Conservation (phyloP, 495 filamentous ascomycete species). For the Xylaria sp. region DNA sequence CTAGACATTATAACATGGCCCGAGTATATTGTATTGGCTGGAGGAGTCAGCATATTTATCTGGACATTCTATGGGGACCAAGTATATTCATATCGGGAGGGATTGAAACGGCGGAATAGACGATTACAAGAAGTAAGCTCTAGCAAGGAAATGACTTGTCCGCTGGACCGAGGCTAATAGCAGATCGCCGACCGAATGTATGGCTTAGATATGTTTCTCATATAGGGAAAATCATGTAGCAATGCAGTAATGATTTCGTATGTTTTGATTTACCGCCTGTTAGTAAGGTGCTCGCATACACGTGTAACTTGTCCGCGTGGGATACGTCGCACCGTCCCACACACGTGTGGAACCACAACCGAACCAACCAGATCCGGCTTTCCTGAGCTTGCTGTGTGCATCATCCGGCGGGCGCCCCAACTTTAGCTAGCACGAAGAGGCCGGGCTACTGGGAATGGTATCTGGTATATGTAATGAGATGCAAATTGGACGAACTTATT, state of each 20-base stretch:
- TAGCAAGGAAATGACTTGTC: conserved; percentile 1
- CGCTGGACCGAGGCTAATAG: not conserved
- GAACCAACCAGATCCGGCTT: conserved; percentile 7
- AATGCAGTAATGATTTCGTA: not conserved
- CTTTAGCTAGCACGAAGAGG: conserved; percentile 6
- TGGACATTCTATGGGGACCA: not conserved
- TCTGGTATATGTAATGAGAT: not conserved
- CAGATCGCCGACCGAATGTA: not conserved
- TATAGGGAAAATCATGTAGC: not conserved
- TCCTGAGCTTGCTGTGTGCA: conserved; percentile 13
- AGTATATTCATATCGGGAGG: not conserved
- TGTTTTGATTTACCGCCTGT: conserved; percentile 12
- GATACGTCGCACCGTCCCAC: conserved; percentile 19
- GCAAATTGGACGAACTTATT: conserved; percentile 2
- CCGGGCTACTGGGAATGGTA: not conserved
- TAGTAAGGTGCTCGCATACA: conserved; percentile 13
- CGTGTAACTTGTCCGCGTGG: conserved; percentile 20
- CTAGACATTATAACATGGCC: not conserved
- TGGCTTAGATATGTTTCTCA: not conserved
- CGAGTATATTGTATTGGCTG: not conserved
- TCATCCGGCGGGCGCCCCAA: not conserved
- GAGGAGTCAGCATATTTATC: not conserved
- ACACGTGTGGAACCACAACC: not conserved
- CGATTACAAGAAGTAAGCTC: not conserved
- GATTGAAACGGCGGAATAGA: not conserved